phyloP scores from a whole-genome alignment of 768 basidiomycete species.

The Zangia roseola region DNA sequence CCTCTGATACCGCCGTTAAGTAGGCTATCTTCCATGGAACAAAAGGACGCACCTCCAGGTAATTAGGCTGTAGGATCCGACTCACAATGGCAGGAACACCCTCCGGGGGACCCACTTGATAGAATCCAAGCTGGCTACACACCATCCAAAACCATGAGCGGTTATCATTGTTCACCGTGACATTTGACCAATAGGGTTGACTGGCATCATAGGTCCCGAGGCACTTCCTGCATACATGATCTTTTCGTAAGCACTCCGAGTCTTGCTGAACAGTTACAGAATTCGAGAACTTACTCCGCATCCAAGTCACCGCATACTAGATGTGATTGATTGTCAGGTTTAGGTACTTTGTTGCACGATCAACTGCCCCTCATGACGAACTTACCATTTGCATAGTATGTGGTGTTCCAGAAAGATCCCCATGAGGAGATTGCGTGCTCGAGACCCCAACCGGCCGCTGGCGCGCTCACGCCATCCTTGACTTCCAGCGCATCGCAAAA shows the following conservation, averaged over 20 bases:
- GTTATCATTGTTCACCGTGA: conserved; percentile 47
- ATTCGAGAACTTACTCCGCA: too few relatives aligned
- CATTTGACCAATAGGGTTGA: conserved; percentile 50
- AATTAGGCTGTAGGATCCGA: conserved; percentile 31
- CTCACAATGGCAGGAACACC: conserved; percentile 35
- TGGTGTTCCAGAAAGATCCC: conserved; percentile 55
- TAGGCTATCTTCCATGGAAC: too few relatives aligned
- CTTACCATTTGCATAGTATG: conserved; percentile 47
- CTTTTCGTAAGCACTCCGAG: too few relatives aligned
- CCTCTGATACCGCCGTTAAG: too few relatives aligned
- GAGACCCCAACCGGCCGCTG: conserved; percentile 56
- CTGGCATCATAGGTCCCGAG: conserved; percentile 42
- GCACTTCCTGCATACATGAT: too few relatives aligned
- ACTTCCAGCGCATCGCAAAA: conserved; percentile 43
- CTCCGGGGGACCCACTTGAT: conserved; percentile 38
- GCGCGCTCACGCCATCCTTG: conserved; percentile 40
- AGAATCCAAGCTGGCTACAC: conserved; percentile 68
- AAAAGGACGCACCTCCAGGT: conserved; percentile 21
- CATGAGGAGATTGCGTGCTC: conserved; percentile 59
- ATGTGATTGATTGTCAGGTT: neutral
- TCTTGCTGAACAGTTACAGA: too few relatives aligned
- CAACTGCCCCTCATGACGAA: too few relatives aligned
- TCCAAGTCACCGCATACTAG: neutral
- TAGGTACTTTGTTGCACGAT: neutral
- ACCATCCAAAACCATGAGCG: conserved; percentile 77